Evolutionary conservation across 371 early-diverging fungal species (phyloP).

Genomic region (Circinella minor): DNA sequence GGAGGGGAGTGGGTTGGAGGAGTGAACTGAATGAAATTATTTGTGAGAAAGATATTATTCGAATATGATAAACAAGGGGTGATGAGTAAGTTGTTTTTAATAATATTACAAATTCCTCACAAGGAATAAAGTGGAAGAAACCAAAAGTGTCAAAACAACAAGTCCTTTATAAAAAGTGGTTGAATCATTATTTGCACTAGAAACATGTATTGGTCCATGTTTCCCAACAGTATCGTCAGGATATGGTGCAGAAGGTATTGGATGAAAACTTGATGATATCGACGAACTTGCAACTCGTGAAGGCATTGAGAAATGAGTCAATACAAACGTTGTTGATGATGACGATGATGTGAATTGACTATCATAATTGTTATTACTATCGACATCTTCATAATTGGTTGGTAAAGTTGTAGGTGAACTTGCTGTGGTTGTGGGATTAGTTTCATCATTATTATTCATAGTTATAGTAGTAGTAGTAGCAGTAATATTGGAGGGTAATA

Average conservation of each 20-base stretch:
- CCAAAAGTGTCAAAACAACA: not conserved
- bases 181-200: conserved; percentile 10
- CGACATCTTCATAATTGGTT: not conserved
- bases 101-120: not conserved
- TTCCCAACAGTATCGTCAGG: conserved; percentile 53
- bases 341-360: not conserved
- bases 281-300: conserved; percentile 28
- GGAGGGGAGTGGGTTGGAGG: too few species aligned
- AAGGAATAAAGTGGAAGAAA: not conserved
- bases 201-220: conserved; percentile 45
- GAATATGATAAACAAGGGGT: too few species aligned
- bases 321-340: conserved; percentile 34
- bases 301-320: conserved; percentile 36
- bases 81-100: not conserved
- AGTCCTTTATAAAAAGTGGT: not conserved
- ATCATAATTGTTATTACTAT: conserved; percentile 1
- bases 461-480: too few species aligned
- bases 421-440: not conserved
- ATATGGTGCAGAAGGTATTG: conserved; percentile 44
- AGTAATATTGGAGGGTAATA: too few species aligned
- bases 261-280: conserved; percentile 30
- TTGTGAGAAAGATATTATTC: too few species aligned
- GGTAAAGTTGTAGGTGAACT: not conserved
- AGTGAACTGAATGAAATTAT: too few species aligned
- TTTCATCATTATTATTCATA: too few species aligned